phyloP scores from a whole-genome alignment of 371 early-diverging fungal genomes.

The Parasitella parasitica region DNA sequence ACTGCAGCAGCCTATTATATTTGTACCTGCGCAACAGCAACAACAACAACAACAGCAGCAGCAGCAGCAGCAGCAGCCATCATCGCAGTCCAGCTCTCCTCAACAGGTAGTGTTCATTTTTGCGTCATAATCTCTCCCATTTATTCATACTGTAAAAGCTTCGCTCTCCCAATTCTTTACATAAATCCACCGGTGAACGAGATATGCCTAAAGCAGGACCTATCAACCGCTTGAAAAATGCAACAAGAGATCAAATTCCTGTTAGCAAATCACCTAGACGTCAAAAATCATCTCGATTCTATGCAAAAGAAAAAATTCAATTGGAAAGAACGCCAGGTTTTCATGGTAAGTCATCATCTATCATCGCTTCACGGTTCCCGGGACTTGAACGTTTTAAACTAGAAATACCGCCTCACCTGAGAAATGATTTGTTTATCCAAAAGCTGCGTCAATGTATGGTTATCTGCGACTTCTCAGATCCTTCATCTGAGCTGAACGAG shows the following conservation, averaged over 20 bases:
- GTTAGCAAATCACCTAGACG: constrained; percentile 81
- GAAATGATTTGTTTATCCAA: constrained; percentile 80
- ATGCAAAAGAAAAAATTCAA: constrained; percentile 79
- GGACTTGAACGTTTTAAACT: neutral
- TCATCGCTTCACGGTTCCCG: neutral
- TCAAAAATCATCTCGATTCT: constrained; percentile 86
- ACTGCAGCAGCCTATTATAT: constrained; percentile 8
- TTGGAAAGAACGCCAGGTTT: constrained; percentile 76
- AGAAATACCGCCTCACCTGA: constrained; percentile 76
- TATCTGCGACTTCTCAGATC: constrained; percentile 92
- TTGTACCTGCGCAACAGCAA: constrained; percentile 19
- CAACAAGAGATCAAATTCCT: constrained; percentile 80
- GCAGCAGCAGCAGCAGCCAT: constrained; percentile 1
- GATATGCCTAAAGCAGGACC: constrained; percentile 74
- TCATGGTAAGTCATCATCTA: constrained; percentile 55
- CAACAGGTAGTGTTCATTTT: neutral
- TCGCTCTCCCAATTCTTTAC: constrained; percentile 17
- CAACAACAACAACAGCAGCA: constrained; percentile 11
- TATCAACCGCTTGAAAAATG: constrained; percentile 75
- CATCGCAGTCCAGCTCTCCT: neutral
- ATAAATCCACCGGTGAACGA: constrained; percentile 2
- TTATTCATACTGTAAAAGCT: neutral
- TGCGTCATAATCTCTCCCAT: neutral
- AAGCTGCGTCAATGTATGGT: constrained; percentile 91
- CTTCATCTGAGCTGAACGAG: constrained; percentile 81